Evolutionary conservation across 2,329 filamentous ascomycete species (phyloP).

Genomic region (Microcyclosporella mali): DNA sequence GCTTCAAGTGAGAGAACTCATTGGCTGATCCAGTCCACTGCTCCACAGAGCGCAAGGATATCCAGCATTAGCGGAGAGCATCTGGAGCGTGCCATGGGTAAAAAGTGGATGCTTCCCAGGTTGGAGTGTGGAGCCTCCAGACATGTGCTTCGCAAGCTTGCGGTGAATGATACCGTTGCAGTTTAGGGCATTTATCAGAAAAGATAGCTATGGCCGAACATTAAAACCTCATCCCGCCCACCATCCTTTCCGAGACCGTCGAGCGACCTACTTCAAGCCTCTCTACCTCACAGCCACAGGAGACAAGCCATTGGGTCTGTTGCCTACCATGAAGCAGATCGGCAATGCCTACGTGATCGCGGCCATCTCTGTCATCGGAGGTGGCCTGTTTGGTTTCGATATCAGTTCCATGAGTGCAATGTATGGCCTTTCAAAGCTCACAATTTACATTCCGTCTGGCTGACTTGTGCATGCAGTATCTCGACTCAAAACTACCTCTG

Average conservation of each 20-base stretch:
- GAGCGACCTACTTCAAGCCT: background rate
- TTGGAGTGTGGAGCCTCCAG: background rate
- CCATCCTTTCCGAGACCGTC: background rate
- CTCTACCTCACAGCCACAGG: background rate
- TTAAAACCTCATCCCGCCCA: background rate
- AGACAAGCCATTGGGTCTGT: background rate
- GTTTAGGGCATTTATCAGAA: background rate
- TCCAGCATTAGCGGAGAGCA: background rate
- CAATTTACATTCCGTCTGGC: background rate
- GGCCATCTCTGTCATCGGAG: constrained; percentile 55
- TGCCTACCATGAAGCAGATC: constrained; percentile 33
- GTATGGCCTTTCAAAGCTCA: constrained; percentile 12
- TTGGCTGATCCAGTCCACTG: background rate
- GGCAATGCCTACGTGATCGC: constrained; percentile 55
- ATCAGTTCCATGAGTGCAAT: constrained; percentile 64
- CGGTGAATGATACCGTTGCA: background rate
- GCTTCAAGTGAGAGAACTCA: background rate
- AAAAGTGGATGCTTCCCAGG: background rate
- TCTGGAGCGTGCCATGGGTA: constrained; percentile 5
- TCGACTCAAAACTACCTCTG: constrained; percentile 63
- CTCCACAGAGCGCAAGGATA: constrained; percentile 1
- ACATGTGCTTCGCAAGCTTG: background rate
- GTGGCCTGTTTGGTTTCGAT: constrained; percentile 71
- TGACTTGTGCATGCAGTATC: constrained; percentile 34
- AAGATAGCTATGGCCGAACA: background rate